Percentiles rank a stretch among this genome's conserved stretches.
Conservation (phyloP, 2,329 filamentous ascomycete genomes). For the Pseudogymnoascus sp. region DNA sequence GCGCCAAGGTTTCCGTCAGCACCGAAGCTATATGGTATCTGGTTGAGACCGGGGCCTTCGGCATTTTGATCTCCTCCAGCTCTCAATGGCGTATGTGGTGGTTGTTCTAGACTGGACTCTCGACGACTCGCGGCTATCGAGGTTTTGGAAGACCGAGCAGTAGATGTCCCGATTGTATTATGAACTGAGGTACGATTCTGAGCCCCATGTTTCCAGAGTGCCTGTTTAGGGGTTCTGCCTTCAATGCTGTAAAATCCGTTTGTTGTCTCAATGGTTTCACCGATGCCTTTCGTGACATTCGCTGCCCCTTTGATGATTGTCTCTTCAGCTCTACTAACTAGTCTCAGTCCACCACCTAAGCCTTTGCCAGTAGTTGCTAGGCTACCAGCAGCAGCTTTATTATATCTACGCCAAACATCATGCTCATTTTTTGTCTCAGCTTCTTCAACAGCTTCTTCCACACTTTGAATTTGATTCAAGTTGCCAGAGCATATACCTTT, state of each 20-base stretch:
- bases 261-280: constrained; percentile 46
- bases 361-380: constrained; percentile 20
- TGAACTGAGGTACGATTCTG: neutral
- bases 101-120: neutral
- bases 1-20: neutral
- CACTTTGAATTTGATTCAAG: constrained; percentile 44
- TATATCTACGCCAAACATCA: constrained; percentile 11
- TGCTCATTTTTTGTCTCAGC: constrained; percentile 20
- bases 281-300: constrained; percentile 43
- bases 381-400: constrained; percentile 20
- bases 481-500: constrained; percentile 46
- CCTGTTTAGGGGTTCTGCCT: neutral
- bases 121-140: neutral
- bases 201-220: neutral
- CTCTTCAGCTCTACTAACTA: constrained; percentile 34
- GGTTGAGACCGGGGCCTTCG: neutral
- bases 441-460: constrained; percentile 41
- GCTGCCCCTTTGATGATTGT: constrained; percentile 40
- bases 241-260: constrained; percentile 33
- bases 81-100: neutral
- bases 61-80: neutral
- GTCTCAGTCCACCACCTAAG: constrained; percentile 28
- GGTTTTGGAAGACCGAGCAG: neutral
- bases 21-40: neutral
- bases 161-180: neutral